These are phyloP conservation scores for Wickerhamiella vanderwaltii DNA, from an alignment of 805 yeast genomes.

Conservation along the genomic window DNA sequence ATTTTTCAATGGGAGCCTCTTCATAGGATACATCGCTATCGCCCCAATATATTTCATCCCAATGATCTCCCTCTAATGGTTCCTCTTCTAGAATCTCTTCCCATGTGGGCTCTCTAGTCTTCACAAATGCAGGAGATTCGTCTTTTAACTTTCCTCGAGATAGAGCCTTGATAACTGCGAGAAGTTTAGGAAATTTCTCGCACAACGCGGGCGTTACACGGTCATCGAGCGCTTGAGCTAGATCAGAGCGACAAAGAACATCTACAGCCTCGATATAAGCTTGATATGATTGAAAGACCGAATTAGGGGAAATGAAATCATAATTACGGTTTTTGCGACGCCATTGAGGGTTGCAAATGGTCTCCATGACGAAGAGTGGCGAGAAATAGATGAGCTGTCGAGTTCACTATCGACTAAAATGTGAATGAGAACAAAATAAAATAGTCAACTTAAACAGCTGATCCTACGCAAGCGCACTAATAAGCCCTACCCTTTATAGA, in stretches of 20 bases:
- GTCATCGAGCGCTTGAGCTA: conserved; percentile 20
- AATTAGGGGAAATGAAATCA: conserved; percentile 14
- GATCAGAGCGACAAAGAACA: conserved; percentile 24
- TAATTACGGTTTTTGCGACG: conserved; percentile 9
- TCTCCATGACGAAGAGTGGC: conserved; percentile 4
- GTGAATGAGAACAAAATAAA: no score
- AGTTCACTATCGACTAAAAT: no score
- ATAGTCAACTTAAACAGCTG: no score
- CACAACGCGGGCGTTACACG: conserved; percentile 19
- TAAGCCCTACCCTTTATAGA: no score
- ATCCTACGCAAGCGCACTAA: no score
- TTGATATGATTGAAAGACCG: conserved; percentile 16
- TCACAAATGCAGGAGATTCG: conserved; percentile 10
- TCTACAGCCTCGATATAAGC: conserved; percentile 22
- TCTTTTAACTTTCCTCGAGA: conserved; percentile 13
- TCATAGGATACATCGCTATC: neutral
- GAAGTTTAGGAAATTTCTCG: conserved; percentile 16
- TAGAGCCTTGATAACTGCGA: conserved; percentile 19
- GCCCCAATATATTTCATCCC: conserved; percentile 15
- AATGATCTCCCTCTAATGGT: conserved; percentile 25
- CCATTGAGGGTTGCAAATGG: conserved; percentile 3
- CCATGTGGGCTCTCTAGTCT: conserved; percentile 17
- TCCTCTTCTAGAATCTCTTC: conserved; percentile 22
- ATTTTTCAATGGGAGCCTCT: neutral
- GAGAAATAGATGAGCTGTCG: no score